Evolutionary conservation across 73 alveolate species (phyloP).

Genomic region (Paramecium sexaurelia): DNA sequence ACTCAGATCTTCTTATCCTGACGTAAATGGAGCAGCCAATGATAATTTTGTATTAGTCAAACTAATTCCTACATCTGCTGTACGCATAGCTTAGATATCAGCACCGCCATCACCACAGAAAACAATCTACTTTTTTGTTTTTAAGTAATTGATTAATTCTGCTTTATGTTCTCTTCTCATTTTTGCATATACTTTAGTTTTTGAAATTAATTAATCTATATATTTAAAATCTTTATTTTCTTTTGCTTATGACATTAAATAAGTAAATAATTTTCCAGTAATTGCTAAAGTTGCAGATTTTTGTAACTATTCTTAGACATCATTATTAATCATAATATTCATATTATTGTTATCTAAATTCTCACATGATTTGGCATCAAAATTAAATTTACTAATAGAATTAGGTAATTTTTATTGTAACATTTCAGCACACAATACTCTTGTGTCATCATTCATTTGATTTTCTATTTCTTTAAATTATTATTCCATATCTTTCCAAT

Average conservation of each 20-base stretch:
- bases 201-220: background rate
- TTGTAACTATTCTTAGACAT: background rate
- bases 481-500: constrained; percentile 30
- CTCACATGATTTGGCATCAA: constrained; percentile 3
- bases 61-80: constrained; percentile 56
- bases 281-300: background rate
- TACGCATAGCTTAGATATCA: constrained; percentile 39
- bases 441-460: background rate
- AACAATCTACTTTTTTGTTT: background rate
- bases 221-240: background rate
- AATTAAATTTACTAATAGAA: background rate
- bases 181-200: constrained; percentile 44
- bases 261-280: background rate
- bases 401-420: background rate
- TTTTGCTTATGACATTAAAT: background rate
- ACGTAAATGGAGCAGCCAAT: constrained; percentile 48
- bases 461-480: background rate
- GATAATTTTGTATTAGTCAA: background rate
- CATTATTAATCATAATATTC: background rate
- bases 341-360: background rate
- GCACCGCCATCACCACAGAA: constrained; percentile 53
- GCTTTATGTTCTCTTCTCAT: constrained; percentile 27
- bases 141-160: background rate
- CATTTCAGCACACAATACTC: background rate
- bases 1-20: background rate